A percentile compares a stretch with the other conserved stretches of the same genome.
phyloP scores from a whole-genome alignment of 75 land plant species.

The Selaginella tamariscina region DNA sequence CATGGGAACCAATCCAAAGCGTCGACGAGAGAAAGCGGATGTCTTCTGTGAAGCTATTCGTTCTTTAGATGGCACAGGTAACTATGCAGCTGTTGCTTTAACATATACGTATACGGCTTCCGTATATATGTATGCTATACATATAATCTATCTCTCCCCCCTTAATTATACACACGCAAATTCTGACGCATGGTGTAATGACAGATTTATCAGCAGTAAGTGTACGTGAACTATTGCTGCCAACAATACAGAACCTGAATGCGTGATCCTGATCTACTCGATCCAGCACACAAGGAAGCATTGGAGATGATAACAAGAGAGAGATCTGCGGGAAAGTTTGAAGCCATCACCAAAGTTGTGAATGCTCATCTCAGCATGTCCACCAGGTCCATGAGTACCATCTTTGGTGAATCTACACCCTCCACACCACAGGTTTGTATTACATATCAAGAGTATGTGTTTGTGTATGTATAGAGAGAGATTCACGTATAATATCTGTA shows the following conservation, averaged over 20 bases:
- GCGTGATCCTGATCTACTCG: constrained; percentile 68
- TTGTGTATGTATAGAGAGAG: no score
- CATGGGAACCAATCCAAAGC: constrained; percentile 39
- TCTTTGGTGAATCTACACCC: constrained; percentile 93
- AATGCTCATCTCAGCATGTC: constrained; percentile 67
- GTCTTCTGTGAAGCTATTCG: constrained; percentile 91
- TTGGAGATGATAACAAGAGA: constrained; percentile 77
- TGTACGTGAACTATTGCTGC: constrained; percentile 62
- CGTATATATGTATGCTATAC: no score
- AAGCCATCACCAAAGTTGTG: constrained; percentile 73
- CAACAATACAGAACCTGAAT: constrained; percentile 78
- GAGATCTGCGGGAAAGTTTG: constrained; percentile 67
- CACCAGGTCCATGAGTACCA: constrained; percentile 52
- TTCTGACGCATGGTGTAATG: background rate
- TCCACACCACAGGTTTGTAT: no score
- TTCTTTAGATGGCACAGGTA: constrained; percentile 96
- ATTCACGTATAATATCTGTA: no score
- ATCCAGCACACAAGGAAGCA: constrained; percentile 96
- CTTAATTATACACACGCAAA: background rate
- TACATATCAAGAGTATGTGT: no score
- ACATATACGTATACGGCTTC: no score
- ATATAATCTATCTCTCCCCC: no score
- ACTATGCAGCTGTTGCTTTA: no score
- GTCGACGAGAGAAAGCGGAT: constrained; percentile 67
- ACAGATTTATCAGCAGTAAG: constrained; percentile 67